A percentile compares a stretch with the other conserved stretches of the same genome.
phyloP scores from a whole-genome alignment of 78 protist species.

The Mastigamoeba balamuthi region DNA sequence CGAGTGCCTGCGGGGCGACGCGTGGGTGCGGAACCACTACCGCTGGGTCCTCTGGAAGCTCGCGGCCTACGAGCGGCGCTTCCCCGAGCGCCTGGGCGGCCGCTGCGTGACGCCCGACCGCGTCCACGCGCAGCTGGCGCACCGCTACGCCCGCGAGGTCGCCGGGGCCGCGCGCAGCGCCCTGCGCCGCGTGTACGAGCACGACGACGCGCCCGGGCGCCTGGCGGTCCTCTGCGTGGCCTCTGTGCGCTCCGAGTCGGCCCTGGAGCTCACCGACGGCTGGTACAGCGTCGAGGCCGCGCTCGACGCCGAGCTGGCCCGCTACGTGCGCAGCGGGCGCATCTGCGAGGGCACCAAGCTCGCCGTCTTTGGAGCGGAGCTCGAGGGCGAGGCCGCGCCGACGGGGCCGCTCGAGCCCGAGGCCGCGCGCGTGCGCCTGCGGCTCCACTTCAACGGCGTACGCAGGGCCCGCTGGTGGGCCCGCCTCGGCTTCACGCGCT shows the following conservation, averaged over 20 bases:
- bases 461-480: no score
- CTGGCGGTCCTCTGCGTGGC: conserved; percentile 49
- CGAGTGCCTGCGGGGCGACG: no score
- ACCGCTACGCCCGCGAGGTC: conserved; percentile 24
- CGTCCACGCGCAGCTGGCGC: conserved; percentile 16
- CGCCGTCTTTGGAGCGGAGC: conserved; percentile 15
- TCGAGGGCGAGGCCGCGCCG: no score
- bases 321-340: neutral
- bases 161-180: conserved; percentile 5
- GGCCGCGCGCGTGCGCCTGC: no score
- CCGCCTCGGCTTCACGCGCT: no score
- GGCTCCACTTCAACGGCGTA: no score
- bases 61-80: conserved; percentile 23
- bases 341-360: conserved; percentile 46
- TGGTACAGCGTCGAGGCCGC: conserved; percentile 49
- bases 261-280: conserved; percentile 42
- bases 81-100: conserved; percentile 21
- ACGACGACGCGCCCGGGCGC: conserved; percentile 26
- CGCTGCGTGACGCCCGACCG: neutral
- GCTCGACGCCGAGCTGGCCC: conserved; percentile 36
- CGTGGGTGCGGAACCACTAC: conserved; percentile 57
- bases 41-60: conserved; percentile 68
- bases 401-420: no score
- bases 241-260: neutral
- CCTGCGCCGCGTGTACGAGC: conserved; percentile 11